These are phyloP conservation scores for Artemisia annua DNA, from an alignment of 129 eudicot species.

Conservation along the genomic window DNA sequence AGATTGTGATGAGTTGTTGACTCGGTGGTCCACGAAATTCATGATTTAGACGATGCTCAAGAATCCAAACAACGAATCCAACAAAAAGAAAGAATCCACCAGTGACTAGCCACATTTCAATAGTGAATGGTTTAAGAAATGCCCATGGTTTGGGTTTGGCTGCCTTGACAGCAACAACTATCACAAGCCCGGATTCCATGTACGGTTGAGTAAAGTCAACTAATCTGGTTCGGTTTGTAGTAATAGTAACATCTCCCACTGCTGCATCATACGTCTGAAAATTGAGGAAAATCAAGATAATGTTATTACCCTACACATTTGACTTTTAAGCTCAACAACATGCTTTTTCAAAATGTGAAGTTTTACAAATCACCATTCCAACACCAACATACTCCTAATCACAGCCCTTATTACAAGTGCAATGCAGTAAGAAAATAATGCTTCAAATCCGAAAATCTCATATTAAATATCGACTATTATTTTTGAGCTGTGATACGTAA, in stretches of 20 bases:
- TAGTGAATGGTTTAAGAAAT: conserved; percentile 78
- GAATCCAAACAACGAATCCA: conserved; percentile 92
- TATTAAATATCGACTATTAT: neutral
- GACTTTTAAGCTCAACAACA: conserved; percentile 6
- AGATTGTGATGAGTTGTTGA: conserved; percentile 75
- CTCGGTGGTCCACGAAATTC: conserved; percentile 98
- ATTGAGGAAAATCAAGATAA: conserved; percentile 14
- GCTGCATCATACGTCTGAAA: conserved; percentile 92
- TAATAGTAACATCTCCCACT: conserved; percentile 89
- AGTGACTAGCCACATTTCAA: conserved; percentile 90
- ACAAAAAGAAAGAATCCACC: conserved; percentile 78
- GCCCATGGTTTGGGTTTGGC: conserved; percentile 81
- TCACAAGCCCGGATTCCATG: conserved; percentile 92
- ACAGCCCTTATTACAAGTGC: neutral
- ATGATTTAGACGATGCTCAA: conserved; percentile 75
- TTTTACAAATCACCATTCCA: neutral
- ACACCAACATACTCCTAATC: neutral
- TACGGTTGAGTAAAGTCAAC: conserved; percentile 97
- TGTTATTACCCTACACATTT: conserved; percentile 25
- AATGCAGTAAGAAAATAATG: neutral
- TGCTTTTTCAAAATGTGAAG: neutral
- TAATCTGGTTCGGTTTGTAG: conserved; percentile 79
- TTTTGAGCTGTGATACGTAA: no score
- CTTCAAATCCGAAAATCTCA: neutral
- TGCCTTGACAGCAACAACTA: conserved; percentile 61